Base-by-base conservation (phyloP, 148 eudicot species). In the Fagopyrum homotropicum region DNA sequence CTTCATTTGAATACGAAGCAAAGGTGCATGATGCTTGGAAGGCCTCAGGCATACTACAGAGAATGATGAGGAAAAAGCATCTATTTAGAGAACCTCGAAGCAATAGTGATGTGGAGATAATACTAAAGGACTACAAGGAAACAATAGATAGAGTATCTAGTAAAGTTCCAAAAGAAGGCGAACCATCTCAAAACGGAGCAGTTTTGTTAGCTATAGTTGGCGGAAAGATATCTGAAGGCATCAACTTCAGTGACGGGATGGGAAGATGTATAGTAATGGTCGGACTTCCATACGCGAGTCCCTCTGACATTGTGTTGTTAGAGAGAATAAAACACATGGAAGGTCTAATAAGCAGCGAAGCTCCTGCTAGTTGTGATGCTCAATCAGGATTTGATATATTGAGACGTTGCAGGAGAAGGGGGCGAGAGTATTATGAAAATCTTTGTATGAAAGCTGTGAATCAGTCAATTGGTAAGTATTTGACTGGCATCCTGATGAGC, bases 381-480 rank as follows among this genome's bases (percentile, higher is more conserved):
- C 88, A 82, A 72, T 72, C 86, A 56, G 98, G 96, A 35, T 86
- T 94, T 75, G 90, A 87, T 30, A 82, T 89, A 72, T 77, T 94
- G 79, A 84, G 84, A 80, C 92, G 92, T 47, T 91, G 98, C 81
- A 92, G 83, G 79, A 91, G 78, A 48, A 87, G 89, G 81, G 98
- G 97, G 76, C 92, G 82, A 73, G 93, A 92, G 74, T 94, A 94
- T 47, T 94, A 94, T 15, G 97, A 94, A 82, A 94, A 94, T 88
- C 92, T 94, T 73, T 92, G 97, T 85, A 94, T 92, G 96, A 94
- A 94, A 81, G 97, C 97, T 77, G 97, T 94, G 72, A 91, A 94
- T 88, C 98, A 94, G 84, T 94, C 97, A n/a, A 90, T 91, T 69
- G 98, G 98, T 94, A 76, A 72, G 90, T 83, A 22, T 22, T 22